Evolutionary conservation across 257 asterid species (phyloP).

Genomic region (Schizonepeta tenuifolia): DNA sequence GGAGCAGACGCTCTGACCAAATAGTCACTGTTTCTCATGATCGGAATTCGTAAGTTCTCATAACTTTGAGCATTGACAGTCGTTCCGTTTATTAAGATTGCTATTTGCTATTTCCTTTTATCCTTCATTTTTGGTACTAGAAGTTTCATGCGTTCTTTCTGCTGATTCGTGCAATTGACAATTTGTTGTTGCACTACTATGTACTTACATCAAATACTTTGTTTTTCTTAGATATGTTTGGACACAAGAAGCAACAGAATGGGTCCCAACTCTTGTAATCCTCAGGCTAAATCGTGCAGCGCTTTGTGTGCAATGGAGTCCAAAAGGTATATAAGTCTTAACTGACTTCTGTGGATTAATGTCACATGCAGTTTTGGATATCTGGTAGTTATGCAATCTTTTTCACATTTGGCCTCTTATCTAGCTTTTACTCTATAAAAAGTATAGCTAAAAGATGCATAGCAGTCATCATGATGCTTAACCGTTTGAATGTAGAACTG

Average conservation of each 20-base stretch:
- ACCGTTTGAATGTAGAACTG: constrained; percentile 1
- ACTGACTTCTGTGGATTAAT: not conserved
- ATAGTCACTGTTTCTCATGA: constrained; percentile 98
- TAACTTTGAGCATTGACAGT: constrained; percentile 19
- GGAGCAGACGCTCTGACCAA: constrained; percentile 81
- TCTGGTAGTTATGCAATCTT: not conserved
- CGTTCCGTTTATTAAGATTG: constrained; percentile 14
- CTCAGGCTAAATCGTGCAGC: constrained; percentile 98
- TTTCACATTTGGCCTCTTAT: not conserved
- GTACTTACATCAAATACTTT: constrained; percentile 13
- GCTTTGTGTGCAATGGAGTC: constrained; percentile 99
- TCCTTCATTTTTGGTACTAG: constrained; percentile 19
- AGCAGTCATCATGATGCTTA: constrained; percentile 7
- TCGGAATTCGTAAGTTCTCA: constrained; percentile 90
- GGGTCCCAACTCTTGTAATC: constrained; percentile 98
- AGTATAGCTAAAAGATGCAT: constrained; percentile 6
- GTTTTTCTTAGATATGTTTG: constrained; percentile 78
- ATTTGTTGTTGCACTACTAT: constrained; percentile 26
- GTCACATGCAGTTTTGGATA: constrained; percentile 5
- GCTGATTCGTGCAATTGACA: constrained; percentile 15
- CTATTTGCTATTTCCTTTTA: constrained; percentile 8
- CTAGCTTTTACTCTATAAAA: constrained; percentile 7
- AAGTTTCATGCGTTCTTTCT: constrained; percentile 14
- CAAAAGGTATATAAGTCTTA: constrained; percentile 65
- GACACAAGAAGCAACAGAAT: constrained; percentile 78